Evolutionary conservation across 805 yeast species (phyloP).

Genomic region (Monosporozyma unispora): DNA sequence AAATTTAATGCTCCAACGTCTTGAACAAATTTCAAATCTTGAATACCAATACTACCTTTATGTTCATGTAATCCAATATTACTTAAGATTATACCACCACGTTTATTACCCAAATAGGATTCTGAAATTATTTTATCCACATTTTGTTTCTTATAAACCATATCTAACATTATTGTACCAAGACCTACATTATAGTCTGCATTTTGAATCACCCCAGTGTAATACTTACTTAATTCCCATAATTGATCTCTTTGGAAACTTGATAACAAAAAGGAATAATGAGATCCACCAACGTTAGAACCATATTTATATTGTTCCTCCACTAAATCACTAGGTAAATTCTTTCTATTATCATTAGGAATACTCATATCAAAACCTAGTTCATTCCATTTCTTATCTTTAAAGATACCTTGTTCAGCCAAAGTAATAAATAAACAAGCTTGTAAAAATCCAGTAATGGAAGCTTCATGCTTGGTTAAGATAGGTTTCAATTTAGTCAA

Average conservation of each 20-base stretch:
- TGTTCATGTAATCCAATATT: conserved; percentile 17
- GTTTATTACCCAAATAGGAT: conserved; percentile 10
- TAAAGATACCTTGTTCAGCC: conserved; percentile 13
- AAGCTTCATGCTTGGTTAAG: conserved; percentile 11
- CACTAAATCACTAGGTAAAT: conserved; percentile 13
- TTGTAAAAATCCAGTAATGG: conserved; percentile 23
- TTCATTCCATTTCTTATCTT: conserved; percentile 12
- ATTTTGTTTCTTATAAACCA: conserved; percentile 11
- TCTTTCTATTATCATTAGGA: conserved; percentile 15
- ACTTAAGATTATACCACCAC: conserved; percentile 22
- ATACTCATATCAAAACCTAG: conserved; percentile 18
- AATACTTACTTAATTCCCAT: conserved; percentile 17
- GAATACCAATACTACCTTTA: conserved; percentile 4
- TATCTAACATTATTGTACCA: conserved; percentile 18
- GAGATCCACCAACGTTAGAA: conserved; percentile 21
- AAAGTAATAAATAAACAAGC: conserved; percentile 17
- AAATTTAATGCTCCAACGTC: conserved; percentile 17
- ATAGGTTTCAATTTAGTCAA: conserved; percentile 7
- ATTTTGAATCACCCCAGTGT: conserved; percentile 9
- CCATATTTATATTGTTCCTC: conserved; percentile 17
- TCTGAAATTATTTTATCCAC: conserved; percentile 14
- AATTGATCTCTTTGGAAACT: conserved; percentile 13
- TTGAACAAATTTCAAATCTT: conserved; percentile 19
- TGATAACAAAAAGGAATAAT: conserved; percentile 18
- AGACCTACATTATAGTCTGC: conserved; percentile 15